A percentile compares a stretch with the other conserved stretches of the same genome.
Conservation (phyloP, 441 rosid genomes). For the Erodium moschatum region DNA sequence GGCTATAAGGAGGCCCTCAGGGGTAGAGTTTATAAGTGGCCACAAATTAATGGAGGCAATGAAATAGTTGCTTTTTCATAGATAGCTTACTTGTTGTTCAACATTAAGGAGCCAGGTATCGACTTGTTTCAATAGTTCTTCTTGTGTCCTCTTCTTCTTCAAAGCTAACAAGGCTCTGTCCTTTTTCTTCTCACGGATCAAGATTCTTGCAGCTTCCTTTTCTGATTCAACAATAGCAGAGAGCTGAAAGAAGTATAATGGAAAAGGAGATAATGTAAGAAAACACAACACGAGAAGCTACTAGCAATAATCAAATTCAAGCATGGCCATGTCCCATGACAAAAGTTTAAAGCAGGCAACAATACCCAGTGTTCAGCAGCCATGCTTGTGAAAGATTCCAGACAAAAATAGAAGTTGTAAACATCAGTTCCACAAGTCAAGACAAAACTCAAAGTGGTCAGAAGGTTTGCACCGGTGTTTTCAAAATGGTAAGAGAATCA, state of each 20-base stretch:
- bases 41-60: neutral
- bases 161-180: constrained; percentile 79
- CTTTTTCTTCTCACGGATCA: constrained; percentile 66
- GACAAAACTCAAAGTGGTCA: neutral
- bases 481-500: neutral
- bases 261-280: constrained; percentile 9
- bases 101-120: constrained; percentile 91
- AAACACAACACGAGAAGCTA: neutral
- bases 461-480: neutral
- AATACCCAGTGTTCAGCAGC: neutral
- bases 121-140: constrained; percentile 77
- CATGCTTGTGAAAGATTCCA: no score
- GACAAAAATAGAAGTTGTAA: neutral
- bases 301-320: constrained; percentile 3
- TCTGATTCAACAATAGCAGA: constrained; percentile 79
- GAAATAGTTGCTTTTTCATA: neutral
- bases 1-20: neutral
- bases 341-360: neutral
- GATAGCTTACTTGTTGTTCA: constrained; percentile 65
- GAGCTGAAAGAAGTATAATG: constrained; percentile 36
- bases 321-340: neutral
- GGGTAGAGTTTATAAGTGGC: neutral
- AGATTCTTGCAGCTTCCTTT: constrained; percentile 72
- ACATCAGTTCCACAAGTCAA: neutral
- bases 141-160: constrained; percentile 85